Base-by-base conservation (phyloP, 2,329 filamentous ascomycete genomes). In the Aspergillus sp. region DNA sequence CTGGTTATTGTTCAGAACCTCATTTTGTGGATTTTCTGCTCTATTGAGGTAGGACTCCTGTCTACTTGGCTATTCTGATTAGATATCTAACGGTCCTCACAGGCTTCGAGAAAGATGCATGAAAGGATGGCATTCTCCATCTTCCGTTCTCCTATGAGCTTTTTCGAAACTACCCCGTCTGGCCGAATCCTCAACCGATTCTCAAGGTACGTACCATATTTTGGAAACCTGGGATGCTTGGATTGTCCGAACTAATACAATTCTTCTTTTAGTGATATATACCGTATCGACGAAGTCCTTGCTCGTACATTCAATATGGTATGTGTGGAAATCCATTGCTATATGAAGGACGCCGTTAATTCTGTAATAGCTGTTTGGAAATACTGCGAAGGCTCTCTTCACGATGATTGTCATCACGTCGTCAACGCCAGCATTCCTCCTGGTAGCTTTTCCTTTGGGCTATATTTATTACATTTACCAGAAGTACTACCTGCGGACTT, bases 21-120 rank as follows among this genome's bases (percentile, higher is more conserved):
- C 57, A 89, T 98, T 53, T 76, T 98, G 29, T 98, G 93, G 93
- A 97, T 98, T 55, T 97, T 98, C 73, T 98, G 94, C 72, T 97
- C 93, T 4, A 98, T 98, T 52, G 93, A 98, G 79, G 85, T 88
- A 73, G 19, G 19, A 19, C 19, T 19, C 19, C 19, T 61, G 74
- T 65, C 46, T 43, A 28, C 26, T 29, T 30, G 5, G 32, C 41
- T 45, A 38, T 43, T 12, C 30, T 27, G 43, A 43, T 45, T 29
- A 39, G 8, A 7, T 27, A 41, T 28, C 19, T 42, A 29, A 42
- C 29, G 5, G 9, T 32, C 10, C 8, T 29, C 43, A 19, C 19
- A 88, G 82, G 93, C 93, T 43, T 96, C 91, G 19, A 82, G 93
- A 52, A 98, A 97, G 72, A 77, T 98, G 47, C 93, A 98, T 65